Evolutionary conservation across 2,329 filamentous ascomycete genomes (phyloP).

Genomic region (Gremmenia infestans): DNA sequence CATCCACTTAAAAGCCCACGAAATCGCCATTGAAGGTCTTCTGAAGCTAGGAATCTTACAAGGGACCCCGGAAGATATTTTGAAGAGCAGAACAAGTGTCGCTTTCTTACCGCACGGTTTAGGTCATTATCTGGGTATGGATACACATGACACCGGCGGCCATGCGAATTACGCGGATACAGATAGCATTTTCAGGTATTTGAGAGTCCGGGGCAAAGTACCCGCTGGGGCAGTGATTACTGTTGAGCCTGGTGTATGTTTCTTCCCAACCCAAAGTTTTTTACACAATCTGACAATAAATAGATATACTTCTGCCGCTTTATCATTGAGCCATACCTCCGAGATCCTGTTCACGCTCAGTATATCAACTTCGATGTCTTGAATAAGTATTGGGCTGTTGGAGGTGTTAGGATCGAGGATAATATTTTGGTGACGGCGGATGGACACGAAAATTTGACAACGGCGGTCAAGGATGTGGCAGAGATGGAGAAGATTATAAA

Average conservation of each 20-base stretch:
- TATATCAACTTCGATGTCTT: slow-evolving; percentile 73
- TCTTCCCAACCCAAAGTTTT: neutral
- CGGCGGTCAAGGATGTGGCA: slow-evolving; percentile 61
- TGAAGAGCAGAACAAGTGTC: slow-evolving; percentile 72
- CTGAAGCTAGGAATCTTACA: slow-evolving; percentile 70
- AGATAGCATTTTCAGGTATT: slow-evolving; percentile 81
- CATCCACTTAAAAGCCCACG: slow-evolving; percentile 74
- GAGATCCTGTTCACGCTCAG: slow-evolving; percentile 64
- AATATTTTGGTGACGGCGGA: slow-evolving; percentile 67
- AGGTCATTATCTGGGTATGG: slow-evolving; percentile 87
- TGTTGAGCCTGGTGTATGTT: slow-evolving; percentile 80
- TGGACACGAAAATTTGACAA: slow-evolving; percentile 69
- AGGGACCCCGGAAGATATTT: slow-evolving; percentile 64
- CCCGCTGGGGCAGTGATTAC: slow-evolving; percentile 83
- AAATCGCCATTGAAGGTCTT: slow-evolving; percentile 75
- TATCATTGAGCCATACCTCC: slow-evolving; percentile 76
- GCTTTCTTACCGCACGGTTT: slow-evolving; percentile 91
- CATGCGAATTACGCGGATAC: slow-evolving; percentile 72
- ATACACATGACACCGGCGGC: slow-evolving; percentile 83
- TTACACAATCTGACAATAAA: neutral
- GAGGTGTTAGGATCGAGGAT: slow-evolving; percentile 67
- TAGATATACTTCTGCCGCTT: slow-evolving; percentile 87
- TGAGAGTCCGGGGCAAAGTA: slow-evolving; percentile 70
- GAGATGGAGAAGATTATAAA: slow-evolving; percentile 47
- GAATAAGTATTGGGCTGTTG: slow-evolving; percentile 76